Conservation (phyloP, 2,329 filamentous ascomycete species). For the Pseudogymnoascus sp. region DNA sequence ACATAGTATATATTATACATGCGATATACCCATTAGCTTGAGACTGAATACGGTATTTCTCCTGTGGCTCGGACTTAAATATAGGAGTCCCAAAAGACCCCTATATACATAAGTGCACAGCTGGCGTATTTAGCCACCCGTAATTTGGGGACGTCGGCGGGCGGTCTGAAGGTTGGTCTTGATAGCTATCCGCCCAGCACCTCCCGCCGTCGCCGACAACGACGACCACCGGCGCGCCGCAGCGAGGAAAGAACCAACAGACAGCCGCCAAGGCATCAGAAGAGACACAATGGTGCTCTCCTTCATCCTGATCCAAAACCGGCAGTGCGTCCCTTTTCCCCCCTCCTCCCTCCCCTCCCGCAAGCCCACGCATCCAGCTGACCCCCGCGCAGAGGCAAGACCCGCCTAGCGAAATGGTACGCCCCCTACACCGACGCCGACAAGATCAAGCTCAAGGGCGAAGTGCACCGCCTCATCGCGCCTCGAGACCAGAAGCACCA, state of each 20-base stretch:
- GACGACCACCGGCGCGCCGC: not conserved
- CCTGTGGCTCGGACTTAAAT: not conserved
- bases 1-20: constrained; percentile 3
- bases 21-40: too few relatives aligned
- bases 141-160: not conserved
- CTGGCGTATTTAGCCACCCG: not conserved
- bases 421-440: constrained; percentile 97
- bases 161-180: not conserved
- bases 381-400: constrained; percentile 65
- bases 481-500: constrained; percentile 99
- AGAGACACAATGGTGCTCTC: constrained; percentile 54
- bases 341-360: not conserved
- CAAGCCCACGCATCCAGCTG: too few relatives aligned
- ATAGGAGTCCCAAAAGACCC: not conserved
- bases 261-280: constrained; percentile 1
- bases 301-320: constrained; percentile 85
- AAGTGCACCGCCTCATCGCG: constrained; percentile 94
- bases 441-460: constrained; percentile 98
- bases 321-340: constrained; percentile 54
- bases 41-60: not conserved
- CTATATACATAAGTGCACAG: not conserved
- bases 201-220: not conserved
- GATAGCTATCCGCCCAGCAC: constrained; percentile 3
- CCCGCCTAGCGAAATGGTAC: constrained; percentile 97
- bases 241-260: not conserved